Conservation (phyloP, 2,329 filamentous ascomycete species). For the Trichoderma guizhouense region DNA sequence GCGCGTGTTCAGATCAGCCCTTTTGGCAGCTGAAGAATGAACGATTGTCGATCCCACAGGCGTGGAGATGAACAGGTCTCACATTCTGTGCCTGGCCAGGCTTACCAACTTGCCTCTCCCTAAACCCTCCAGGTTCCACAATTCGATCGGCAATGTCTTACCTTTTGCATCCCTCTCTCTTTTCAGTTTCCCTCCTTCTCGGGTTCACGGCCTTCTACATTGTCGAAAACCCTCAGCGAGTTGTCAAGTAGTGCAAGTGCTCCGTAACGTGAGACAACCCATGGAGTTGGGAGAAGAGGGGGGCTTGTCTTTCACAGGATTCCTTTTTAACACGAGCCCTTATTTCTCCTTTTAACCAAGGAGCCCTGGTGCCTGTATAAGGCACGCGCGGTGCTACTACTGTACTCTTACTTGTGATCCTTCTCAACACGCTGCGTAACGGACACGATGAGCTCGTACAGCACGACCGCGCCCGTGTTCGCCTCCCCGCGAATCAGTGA, state of each 20-base stretch:
- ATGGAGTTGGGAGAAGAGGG: background rate
- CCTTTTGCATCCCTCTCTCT: background rate
- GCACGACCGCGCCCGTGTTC: background rate
- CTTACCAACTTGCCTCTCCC: background rate
- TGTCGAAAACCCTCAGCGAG: background rate
- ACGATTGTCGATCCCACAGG: background rate
- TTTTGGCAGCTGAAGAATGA: background rate
- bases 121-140: background rate
- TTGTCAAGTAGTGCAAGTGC: background rate
- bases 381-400: background rate
- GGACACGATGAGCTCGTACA: background rate
- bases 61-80: background rate
- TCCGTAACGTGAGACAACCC: background rate
- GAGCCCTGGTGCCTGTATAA: background rate
- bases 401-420: background rate
- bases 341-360: background rate
- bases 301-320: background rate
- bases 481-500: background rate
- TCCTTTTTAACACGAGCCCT: background rate
- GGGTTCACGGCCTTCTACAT: background rate
- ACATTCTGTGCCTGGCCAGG: background rate
- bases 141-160: conserved; percentile 4
- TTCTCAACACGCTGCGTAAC: background rate
- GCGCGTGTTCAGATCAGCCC: conserved; percentile 1
- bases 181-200: background rate